phyloP scores from a whole-genome alignment of 2,329 filamentous ascomycete species.

The Elsinoe batatas region DNA sequence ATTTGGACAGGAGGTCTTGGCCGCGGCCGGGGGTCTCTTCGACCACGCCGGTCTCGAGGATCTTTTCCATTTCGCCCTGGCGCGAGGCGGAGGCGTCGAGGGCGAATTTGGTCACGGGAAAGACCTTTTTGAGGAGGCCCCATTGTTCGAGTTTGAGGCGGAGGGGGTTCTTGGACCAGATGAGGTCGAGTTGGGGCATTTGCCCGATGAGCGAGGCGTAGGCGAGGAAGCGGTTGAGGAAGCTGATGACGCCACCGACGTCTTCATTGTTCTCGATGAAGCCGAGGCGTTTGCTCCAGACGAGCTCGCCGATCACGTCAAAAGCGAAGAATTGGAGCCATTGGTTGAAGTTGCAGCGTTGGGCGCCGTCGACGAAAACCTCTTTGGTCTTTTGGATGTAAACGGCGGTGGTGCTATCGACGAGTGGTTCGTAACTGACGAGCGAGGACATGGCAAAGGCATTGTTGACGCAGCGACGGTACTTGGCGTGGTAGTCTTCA shows the following conservation, averaged over 20 bases:
- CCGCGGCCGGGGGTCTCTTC: constrained; percentile 30
- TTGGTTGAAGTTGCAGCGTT: constrained; percentile 53
- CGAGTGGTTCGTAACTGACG: constrained; percentile 69
- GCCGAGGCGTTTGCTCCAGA: constrained; percentile 64
- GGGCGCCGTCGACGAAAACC: constrained; percentile 29
- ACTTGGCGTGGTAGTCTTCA: constrained; percentile 64
- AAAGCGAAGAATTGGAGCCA: constrained; percentile 79
- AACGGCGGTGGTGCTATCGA: constrained; percentile 62
- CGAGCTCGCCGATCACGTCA: constrained; percentile 70
- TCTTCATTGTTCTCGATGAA: constrained; percentile 67
- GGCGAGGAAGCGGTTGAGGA: constrained; percentile 54
- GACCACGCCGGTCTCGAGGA: constrained; percentile 32
- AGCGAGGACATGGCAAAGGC: constrained; percentile 70
- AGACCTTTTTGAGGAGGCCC: constrained; percentile 58
- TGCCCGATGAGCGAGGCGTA: constrained; percentile 62
- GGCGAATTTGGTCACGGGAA: constrained; percentile 64
- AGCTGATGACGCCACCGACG: constrained; percentile 62
- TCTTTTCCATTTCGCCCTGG: constrained; percentile 42
- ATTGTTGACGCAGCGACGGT: constrained; percentile 64
- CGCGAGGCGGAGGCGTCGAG: constrained; percentile 57
- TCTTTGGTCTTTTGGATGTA: constrained; percentile 49
- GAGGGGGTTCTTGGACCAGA: constrained; percentile 67
- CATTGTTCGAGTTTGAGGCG: constrained; percentile 57
- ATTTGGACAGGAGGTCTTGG: constrained; percentile 60
- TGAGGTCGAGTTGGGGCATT: constrained; percentile 59